Percentiles rank a stretch among this genome's conserved stretches.
Conservation (phyloP, 1,284 basidiomycete species). For the Leccinum subrobustum region DNA sequence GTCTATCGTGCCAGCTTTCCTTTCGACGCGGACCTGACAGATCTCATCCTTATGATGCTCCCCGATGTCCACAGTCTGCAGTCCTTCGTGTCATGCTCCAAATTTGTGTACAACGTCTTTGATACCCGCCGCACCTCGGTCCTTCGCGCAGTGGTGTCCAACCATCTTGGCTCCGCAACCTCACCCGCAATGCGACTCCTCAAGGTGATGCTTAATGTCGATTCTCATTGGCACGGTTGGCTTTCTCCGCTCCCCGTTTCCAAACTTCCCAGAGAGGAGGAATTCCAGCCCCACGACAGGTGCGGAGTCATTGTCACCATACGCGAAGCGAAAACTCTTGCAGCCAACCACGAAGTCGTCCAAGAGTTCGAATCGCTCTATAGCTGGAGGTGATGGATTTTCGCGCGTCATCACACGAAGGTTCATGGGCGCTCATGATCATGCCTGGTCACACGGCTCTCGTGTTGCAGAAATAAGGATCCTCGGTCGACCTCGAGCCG, state of each 20-base stretch:
- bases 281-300: slow-evolving; percentile 2
- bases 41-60: slow-evolving; percentile 31
- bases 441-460: neutral
- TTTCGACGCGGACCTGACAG: slow-evolving; percentile 29
- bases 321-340: slow-evolving; percentile 18
- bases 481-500: slow-evolving; percentile 23
- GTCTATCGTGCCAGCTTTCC: neutral
- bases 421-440: slow-evolving; percentile 1
- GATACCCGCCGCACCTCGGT: slow-evolving; percentile 33
- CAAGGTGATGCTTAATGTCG: slow-evolving; percentile 12
- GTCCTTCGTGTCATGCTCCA: slow-evolving; percentile 32
- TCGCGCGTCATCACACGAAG: neutral
- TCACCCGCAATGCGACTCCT: slow-evolving; percentile 34
- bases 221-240: slow-evolving; percentile 18
- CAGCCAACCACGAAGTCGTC: slow-evolving; percentile 22
- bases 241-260: slow-evolving; percentile 7
- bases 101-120: slow-evolving; percentile 35
- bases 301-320: neutral
- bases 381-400: slow-evolving; percentile 34
- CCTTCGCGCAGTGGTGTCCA: slow-evolving; percentile 33
- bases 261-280: slow-evolving; percentile 12
- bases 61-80: slow-evolving; percentile 32
- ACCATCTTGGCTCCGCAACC: slow-evolving; percentile 35
- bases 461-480: slow-evolving; percentile 33
- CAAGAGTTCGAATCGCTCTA: slow-evolving; percentile 34